These are phyloP conservation scores for Aspergillus baeticus DNA, from an alignment of 495 filamentous ascomycete genomes.

Conservation along the genomic window DNA sequence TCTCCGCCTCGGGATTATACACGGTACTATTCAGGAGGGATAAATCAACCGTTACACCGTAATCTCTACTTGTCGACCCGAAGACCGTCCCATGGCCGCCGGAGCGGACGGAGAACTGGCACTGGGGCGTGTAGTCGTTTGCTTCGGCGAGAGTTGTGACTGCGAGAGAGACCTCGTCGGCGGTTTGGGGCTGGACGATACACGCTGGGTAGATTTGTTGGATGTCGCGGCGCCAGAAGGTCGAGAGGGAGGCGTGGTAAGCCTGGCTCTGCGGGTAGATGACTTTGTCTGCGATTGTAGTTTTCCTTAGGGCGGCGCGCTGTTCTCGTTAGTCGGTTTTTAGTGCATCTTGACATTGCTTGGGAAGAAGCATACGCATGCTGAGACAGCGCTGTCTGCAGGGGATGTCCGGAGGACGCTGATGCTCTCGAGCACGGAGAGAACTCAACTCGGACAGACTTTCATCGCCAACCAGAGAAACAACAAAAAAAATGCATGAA, in stretches of 20 bases:
- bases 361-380: background rate
- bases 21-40: conserved; percentile 37
- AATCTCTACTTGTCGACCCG: conserved; percentile 10
- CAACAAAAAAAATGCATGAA: background rate
- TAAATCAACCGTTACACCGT: conserved; percentile 53
- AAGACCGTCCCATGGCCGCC: conserved; percentile 43
- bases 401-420: background rate
- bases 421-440: background rate
- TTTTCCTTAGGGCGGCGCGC: background rate
- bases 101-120: conserved; percentile 46
- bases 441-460: background rate
- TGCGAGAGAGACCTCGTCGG: conserved; percentile 32
- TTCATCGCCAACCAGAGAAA: background rate
- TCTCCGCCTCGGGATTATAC: conserved; percentile 33
- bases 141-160: conserved; percentile 25
- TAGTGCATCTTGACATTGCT: background rate
- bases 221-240: conserved; percentile 13
- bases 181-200: conserved; percentile 31
- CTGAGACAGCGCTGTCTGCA: background rate
- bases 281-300: background rate
- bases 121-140: conserved; percentile 18
- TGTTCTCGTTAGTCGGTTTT: background rate
- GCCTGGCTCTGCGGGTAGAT: background rate
- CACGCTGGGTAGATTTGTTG: conserved; percentile 32
- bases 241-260: background rate